A percentile compares a stretch with the other conserved stretches of the same genome.
Conservation (phyloP, 805 yeast genomes). For the Saturnispora hagleri region DNA sequence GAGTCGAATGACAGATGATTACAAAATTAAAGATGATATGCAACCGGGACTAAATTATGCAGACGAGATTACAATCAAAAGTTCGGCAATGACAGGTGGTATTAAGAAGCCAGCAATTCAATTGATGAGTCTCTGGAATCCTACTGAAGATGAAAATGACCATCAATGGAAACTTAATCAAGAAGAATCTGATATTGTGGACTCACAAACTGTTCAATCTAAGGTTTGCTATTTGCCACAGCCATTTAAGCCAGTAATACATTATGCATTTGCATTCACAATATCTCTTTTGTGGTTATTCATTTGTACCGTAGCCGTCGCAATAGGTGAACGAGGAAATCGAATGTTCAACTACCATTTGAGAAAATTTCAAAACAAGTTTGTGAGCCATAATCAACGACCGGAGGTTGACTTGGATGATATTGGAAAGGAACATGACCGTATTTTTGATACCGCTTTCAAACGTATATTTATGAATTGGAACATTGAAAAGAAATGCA, state of each 20-base stretch:
- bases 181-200: conserved; percentile 18
- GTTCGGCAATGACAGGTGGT: conserved; percentile 91
- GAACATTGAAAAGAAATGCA: conserved; percentile 13
- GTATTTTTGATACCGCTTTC: not conserved
- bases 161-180: conserved; percentile 1
- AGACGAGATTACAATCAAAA: conserved; percentile 80
- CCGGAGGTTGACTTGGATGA: conserved; percentile 4
- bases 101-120: conserved; percentile 80
- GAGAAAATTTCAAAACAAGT: not conserved
- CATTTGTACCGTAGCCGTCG: conserved; percentile 14
- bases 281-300: conserved; percentile 15
- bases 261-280: conserved; percentile 13
- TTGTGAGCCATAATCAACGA: not conserved
- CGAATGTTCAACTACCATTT: not conserved
- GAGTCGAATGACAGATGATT: conserved; percentile 13
- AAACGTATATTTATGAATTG: conserved; percentile 15
- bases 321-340: conserved; percentile 8
- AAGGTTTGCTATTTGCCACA: conserved; percentile 26
- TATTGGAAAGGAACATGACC: conserved; percentile 8
- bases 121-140: conserved; percentile 50
- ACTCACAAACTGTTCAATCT: conserved; percentile 22
- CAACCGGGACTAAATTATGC: conserved; percentile 24
- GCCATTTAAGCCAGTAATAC: conserved; percentile 17
- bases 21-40: conserved; percentile 5
- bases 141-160: conserved; percentile 9